Base-by-base conservation (phyloP, 306 rosid species). In the Elaeagnus macrophylla region DNA sequence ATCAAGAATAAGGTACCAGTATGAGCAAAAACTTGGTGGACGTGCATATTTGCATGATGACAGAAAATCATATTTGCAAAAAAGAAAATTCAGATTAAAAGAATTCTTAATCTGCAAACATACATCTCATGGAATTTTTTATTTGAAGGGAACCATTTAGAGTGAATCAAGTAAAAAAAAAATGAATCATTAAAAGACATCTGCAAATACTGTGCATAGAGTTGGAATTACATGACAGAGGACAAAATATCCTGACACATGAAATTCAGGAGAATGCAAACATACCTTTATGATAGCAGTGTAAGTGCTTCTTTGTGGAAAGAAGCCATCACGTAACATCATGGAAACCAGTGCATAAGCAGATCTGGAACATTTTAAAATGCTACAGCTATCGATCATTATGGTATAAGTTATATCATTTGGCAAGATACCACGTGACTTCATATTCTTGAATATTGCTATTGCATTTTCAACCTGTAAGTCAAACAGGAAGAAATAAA, bases 271-370 rank as follows among this genome's bases (percentile, higher is more conserved):
- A 53, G 49, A 62, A 49, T n/a, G 67, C 19, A 38, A 62, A 50
- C 50, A 39, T 60, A 88, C 97, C 95, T 90, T 78, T 17, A 83
- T 58, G 49, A 90, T 78, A 51, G 73, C 41, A 14, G 84, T 77
- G 75, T 77, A 85, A 55, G 95, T 73, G 60, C 72, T 53, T 19
- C 65, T 51, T 58, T 40, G 48, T 10, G 81, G 90, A 66, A 37
- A 19, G 77, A 81, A 86, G 39, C 97, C 97, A 47, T 73, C 64
- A 51, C 84, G 90, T 54, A 86, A 56, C 95, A 85, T 90, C 81
- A 64, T 57, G 54, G 97, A 72, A 61, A 81, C 61, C 66, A 90
- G 71, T 60, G 71, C 56, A 60, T 63, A 69, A 56, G 90, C 95
- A 59, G 90, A 90, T 72, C 48, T 86, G 64, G 72, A 86, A 66